Percentiles rank a stretch among this genome's conserved stretches.
Conservation (phyloP, 2,329 filamentous ascomycete species). For the Alternaria novae-zelandiae region DNA sequence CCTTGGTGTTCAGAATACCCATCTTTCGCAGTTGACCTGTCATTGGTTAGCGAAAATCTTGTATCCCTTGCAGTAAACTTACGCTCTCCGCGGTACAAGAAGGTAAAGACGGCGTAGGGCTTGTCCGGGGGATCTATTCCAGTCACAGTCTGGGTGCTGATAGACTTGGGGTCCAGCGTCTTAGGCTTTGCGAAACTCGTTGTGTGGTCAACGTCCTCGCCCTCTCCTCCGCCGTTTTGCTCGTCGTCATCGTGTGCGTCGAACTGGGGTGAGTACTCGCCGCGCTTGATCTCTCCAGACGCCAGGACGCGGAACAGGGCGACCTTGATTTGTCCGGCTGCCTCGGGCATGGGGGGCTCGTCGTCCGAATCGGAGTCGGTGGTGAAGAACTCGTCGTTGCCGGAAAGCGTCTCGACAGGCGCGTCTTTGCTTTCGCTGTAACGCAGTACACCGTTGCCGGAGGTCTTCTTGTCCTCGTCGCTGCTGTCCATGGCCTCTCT, state of each 20-base stretch:
- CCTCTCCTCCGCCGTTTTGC: slow-evolving; percentile 62
- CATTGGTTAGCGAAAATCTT: slow-evolving; percentile 16
- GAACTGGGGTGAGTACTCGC: slow-evolving; percentile 97
- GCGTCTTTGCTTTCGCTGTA: slow-evolving; percentile 80
- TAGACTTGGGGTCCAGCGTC: slow-evolving; percentile 92
- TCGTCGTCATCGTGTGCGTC: slow-evolving; percentile 96
- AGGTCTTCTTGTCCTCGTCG: slow-evolving; percentile 52
- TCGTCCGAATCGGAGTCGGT: slow-evolving; percentile 77
- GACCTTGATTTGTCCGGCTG: slow-evolving; percentile 97
- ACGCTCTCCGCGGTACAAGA: slow-evolving; percentile 96
- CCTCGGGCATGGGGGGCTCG: slow-evolving; percentile 86
- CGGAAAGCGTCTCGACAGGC: slow-evolving; percentile 74
- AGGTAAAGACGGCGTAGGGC: slow-evolving; percentile 96
- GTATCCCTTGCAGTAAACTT: slow-evolving; percentile 52
- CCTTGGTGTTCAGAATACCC: slow-evolving; percentile 78
- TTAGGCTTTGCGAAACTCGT: slow-evolving; percentile 98
- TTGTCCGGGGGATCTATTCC: slow-evolving; percentile 95
- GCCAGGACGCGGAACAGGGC: slow-evolving; percentile 94
- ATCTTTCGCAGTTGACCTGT: slow-evolving; percentile 94
- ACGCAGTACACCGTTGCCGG: slow-evolving; percentile 68
- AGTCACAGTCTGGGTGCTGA: slow-evolving; percentile 98
- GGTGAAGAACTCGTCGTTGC: slow-evolving; percentile 68
- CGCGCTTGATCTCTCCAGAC: slow-evolving; percentile 95
- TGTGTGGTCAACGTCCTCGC: slow-evolving; percentile 92
- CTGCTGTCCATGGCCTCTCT: slow-evolving; percentile 62